phyloP scores from a whole-genome alignment of 2,329 filamentous ascomycete species.

The Paecilomyces fulvus region DNA sequence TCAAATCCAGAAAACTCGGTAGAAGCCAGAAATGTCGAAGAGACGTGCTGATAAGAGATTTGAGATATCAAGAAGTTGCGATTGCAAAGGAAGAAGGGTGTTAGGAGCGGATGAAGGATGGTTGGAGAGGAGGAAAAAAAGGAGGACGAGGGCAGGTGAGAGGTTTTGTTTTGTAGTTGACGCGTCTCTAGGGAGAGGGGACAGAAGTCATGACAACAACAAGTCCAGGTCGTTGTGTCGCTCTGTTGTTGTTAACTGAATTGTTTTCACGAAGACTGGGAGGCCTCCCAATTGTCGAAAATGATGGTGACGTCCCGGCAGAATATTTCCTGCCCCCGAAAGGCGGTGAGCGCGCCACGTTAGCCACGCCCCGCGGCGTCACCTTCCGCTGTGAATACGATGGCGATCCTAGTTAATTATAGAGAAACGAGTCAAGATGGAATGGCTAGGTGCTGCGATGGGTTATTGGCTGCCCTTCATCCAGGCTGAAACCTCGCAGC shows the following conservation, averaged over 20 bases:
- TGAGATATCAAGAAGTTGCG: not conserved
- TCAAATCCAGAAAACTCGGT: not conserved
- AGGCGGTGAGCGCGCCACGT: conserved; percentile 2
- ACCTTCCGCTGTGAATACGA: not conserved
- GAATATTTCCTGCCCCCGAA: not conserved
- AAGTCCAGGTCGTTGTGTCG: not conserved
- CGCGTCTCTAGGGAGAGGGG: conserved; percentile 2
- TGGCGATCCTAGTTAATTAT: not conserved
- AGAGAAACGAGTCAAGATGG: not conserved
- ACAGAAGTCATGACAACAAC: conserved; percentile 3
- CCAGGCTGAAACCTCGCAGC: not conserved
- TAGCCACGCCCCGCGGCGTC: not conserved
- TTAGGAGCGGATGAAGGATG: conserved; percentile 1
- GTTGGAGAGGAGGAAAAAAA: conserved; percentile 1
- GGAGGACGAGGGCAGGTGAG: not conserved
- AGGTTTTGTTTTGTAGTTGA: conserved; percentile 1
- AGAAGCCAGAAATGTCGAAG: not conserved
- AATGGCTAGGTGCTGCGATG: not conserved
- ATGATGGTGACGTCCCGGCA: conserved; percentile 3
- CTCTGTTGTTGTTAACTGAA: not conserved
- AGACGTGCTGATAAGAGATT: not conserved
- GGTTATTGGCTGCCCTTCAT: not conserved
- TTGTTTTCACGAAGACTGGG: not conserved
- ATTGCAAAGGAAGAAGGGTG: not conserved
- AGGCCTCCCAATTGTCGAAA: not conserved